Evolutionary conservation across 108 stramenopile genomes (phyloP).

Genomic region (Nitzschia palea): DNA sequence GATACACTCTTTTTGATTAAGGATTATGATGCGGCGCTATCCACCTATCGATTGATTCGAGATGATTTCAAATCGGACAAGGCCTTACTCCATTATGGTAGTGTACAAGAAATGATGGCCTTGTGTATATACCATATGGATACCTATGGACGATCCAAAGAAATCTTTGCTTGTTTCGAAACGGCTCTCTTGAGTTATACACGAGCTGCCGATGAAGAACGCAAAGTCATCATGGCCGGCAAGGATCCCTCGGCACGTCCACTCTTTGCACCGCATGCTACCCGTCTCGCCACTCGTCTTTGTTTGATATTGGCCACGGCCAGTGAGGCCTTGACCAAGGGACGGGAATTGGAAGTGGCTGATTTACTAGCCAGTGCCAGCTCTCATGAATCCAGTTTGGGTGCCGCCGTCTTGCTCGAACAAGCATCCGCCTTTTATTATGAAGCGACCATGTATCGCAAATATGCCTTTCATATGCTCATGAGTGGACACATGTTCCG

Average conservation of each 20-base stretch:
- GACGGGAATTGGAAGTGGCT: constrained; percentile 77
- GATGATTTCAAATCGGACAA: constrained; percentile 90
- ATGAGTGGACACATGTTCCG: constrained; percentile 93
- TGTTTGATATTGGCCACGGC: constrained; percentile 64
- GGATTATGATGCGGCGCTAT: constrained; percentile 78
- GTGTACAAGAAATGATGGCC: constrained; percentile 84
- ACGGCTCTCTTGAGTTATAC: constrained; percentile 72
- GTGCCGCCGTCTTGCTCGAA: constrained; percentile 83
- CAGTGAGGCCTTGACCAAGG: constrained; percentile 37
- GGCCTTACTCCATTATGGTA: constrained; percentile 69
- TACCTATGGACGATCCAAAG: constrained; percentile 38
- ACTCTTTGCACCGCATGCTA: constrained; percentile 52
- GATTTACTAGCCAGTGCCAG: constrained; percentile 83
- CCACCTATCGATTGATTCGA: constrained; percentile 73
- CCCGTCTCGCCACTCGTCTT: constrained; percentile 73
- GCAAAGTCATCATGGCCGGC: constrained; percentile 1
- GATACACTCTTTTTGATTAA: constrained; percentile 85
- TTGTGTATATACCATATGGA: constrained; percentile 74
- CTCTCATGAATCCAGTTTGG: constrained; percentile 80
- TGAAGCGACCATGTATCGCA: constrained; percentile 68
- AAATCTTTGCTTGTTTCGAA: constrained; percentile 55
- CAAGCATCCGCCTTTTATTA: constrained; percentile 79
- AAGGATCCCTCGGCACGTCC: constrained; percentile 45
- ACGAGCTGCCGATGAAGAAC: constrained; percentile 78
- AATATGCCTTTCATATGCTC: constrained; percentile 90